phyloP scores from a whole-genome alignment of 192 early-diverging fungal species.

The Podila clonocystis region DNA sequence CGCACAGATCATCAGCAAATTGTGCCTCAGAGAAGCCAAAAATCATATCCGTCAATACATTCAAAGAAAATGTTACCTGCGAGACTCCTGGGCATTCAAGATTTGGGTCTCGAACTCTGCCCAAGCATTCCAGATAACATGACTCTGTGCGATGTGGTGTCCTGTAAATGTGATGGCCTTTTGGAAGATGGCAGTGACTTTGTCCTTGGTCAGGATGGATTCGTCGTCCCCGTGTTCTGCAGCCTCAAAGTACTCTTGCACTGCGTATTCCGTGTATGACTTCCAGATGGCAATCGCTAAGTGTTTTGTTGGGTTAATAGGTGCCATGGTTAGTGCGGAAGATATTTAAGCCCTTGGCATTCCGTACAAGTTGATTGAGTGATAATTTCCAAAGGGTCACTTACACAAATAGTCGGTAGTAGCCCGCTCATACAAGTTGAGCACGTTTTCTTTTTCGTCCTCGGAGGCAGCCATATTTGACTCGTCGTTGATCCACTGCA shows the following conservation, averaged over 20 bases:
- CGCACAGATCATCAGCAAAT: conserved; percentile 39
- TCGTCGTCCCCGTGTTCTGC: conserved; percentile 33
- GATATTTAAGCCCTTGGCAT: not conserved
- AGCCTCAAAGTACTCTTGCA: conserved; percentile 54
- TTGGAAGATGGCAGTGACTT: conserved; percentile 54
- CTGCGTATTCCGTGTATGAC: conserved; percentile 65
- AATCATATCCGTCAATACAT: conserved; percentile 38
- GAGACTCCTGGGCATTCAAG: conserved; percentile 50
- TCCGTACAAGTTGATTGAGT: not conserved
- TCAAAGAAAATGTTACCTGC: conserved; percentile 25
- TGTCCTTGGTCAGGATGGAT: conserved; percentile 39
- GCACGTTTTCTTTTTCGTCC: conserved; percentile 59
- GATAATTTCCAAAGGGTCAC: not conserved
- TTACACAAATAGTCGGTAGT: conserved; percentile 79
- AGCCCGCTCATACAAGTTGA: conserved; percentile 63
- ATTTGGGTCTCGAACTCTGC: conserved; percentile 66
- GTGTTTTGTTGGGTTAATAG: not conserved
- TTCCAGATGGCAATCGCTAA: conserved; percentile 73
- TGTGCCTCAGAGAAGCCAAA: conserved; percentile 17
- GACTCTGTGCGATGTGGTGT: conserved; percentile 69
- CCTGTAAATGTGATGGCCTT: conserved; percentile 57
- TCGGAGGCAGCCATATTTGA: conserved; percentile 51
- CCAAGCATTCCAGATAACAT: conserved; percentile 69
- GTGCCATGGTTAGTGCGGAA: not conserved
- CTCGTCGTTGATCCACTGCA: conserved; percentile 80